Base-by-base conservation (phyloP, 768 basidiomycete species). In the Clitopilus hobsonii region DNA sequence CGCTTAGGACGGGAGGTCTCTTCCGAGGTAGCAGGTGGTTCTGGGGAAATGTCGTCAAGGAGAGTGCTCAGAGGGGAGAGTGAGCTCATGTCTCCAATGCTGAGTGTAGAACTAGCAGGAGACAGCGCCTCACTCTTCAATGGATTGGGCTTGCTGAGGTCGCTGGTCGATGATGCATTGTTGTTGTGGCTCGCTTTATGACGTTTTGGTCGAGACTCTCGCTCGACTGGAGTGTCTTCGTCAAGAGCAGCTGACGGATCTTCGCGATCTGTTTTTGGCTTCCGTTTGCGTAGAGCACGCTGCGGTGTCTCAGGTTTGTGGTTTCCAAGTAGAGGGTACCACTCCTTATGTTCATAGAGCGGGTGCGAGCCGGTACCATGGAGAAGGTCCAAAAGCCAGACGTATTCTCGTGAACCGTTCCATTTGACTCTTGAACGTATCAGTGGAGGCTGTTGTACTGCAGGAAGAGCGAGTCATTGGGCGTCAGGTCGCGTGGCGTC, bases 331-430 rank as follows among this genome's bases (percentile, higher is more conserved):
- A 64, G 57, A 6, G 54, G 61, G 54, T 64, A 74, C 73, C 73
- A 74, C 10, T 63, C 58, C 54, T 72, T 58, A 52, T 61, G 47
- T 50, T 69, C 67, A 27, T 61, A 71, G 41, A 67, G 53, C 27
- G 64, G 69, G 7, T 67, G 65, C 52, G 68, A 69, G 10, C 64
- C 63, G 36, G 64, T 51, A 13, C 70, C 70, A 51, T 74, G 73
- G 1, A 70, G 69, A 32, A 60, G 67, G 6, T 67, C 67, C 7
- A 74, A 61, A 25, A 73, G 67, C 23, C 66, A 67, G 27, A 74
- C 65, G 55, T 75, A 74, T 59, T 75, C 75, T 14, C 63, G 62
- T 29, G 66, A 67, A 29, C 77, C 77, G 53, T 72, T 75, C 77
- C 77, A 79, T 8, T 71, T 70, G 14, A 78, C 72, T 7, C 67